These are phyloP conservation scores for Aspergillus bombycis DNA, from an alignment of 2,329 filamentous ascomycete species.

Conservation along the genomic window DNA sequence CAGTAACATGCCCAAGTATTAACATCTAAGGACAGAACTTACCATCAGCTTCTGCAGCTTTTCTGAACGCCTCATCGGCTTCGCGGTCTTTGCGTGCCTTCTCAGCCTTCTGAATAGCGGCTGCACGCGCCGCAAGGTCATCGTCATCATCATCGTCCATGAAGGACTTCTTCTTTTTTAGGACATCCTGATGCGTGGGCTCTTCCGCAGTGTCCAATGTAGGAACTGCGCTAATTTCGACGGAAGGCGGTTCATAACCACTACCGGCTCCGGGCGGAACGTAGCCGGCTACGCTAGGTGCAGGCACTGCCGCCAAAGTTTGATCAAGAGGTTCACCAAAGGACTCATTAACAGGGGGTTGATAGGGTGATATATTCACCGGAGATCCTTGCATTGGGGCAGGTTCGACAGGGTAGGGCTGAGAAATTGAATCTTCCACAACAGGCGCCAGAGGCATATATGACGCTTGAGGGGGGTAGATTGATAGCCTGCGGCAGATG, in stretches of 20 bases:
- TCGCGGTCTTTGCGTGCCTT: slow-evolving; percentile 73
- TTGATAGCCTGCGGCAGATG: slow-evolving; percentile 36
- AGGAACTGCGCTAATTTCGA: slow-evolving; percentile 38
- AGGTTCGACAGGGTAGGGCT: slow-evolving; percentile 26
- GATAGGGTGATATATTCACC: slow-evolving; percentile 35
- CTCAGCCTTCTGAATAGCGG: slow-evolving; percentile 60
- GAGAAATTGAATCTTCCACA: slow-evolving; percentile 38
- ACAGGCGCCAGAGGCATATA: slow-evolving; percentile 46
- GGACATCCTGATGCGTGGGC: slow-evolving; percentile 59
- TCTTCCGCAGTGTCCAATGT: slow-evolving; percentile 54
- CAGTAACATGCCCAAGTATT: slow-evolving; percentile 45
- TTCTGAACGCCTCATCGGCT: slow-evolving; percentile 82
- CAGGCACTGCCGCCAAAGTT: slow-evolving; percentile 24
- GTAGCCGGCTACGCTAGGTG: slow-evolving; percentile 36
- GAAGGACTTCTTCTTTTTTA: slow-evolving; percentile 73
- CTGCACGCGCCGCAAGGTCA: slow-evolving; percentile 60
- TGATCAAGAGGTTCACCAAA: slow-evolving; percentile 28
- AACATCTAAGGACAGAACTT: slow-evolving; percentile 26
- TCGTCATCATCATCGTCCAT: slow-evolving; percentile 80
- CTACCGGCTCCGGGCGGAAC: slow-evolving; percentile 32
- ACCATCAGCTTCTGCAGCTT: slow-evolving; percentile 73
- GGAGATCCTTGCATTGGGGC: slow-evolving; percentile 25
- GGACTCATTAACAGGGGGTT: slow-evolving; percentile 20
- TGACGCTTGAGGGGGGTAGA: slow-evolving; percentile 42
- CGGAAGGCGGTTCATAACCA: slow-evolving; percentile 43